These are phyloP conservation scores for Leishmania aethiopica DNA, from an alignment of 208 protist genomes.

Conservation along the genomic window DNA sequence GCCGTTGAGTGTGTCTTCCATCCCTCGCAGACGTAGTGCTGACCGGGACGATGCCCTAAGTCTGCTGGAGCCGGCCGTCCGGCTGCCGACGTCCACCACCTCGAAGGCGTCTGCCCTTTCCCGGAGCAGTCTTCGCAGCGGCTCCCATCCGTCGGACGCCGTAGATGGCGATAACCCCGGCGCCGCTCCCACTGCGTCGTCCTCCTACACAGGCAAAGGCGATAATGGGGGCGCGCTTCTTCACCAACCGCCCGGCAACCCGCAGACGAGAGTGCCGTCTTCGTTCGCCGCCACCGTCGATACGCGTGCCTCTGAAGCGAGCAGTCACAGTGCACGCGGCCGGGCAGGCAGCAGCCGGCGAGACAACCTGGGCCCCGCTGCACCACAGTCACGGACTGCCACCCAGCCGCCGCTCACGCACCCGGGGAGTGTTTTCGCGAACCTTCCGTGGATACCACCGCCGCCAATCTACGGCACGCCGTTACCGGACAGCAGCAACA, in stretches of 20 bases:
- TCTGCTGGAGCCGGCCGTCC: not conserved
- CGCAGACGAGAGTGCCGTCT: not conserved
- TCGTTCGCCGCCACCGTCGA: not conserved
- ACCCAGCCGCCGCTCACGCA: not conserved
- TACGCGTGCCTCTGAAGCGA: not conserved
- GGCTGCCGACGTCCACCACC: not conserved
- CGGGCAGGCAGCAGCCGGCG: not conserved
- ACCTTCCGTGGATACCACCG: constrained; percentile 42
- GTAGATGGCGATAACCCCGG: not conserved
- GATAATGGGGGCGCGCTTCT: not conserved
- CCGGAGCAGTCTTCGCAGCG: not conserved
- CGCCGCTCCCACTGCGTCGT: not conserved
- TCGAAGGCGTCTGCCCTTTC: constrained; percentile 1
- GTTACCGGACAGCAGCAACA: constrained; percentile 1
- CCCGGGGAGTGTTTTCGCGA: not conserved
- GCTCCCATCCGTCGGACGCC: not conserved
- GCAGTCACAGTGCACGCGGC: not conserved
- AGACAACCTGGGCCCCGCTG: not conserved
- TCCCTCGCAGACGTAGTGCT: not conserved
- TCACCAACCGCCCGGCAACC: not conserved
- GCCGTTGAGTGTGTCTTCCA: not conserved
- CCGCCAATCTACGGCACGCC: constrained; percentile 27
- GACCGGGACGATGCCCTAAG: not conserved
- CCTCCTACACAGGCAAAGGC: not conserved
- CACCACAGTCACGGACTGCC: not conserved